Percentiles rank a stretch among this genome's conserved stretches.
phyloP scores from a whole-genome alignment of 2,329 filamentous ascomycete genomes.

The Fusarium abutilonis region DNA sequence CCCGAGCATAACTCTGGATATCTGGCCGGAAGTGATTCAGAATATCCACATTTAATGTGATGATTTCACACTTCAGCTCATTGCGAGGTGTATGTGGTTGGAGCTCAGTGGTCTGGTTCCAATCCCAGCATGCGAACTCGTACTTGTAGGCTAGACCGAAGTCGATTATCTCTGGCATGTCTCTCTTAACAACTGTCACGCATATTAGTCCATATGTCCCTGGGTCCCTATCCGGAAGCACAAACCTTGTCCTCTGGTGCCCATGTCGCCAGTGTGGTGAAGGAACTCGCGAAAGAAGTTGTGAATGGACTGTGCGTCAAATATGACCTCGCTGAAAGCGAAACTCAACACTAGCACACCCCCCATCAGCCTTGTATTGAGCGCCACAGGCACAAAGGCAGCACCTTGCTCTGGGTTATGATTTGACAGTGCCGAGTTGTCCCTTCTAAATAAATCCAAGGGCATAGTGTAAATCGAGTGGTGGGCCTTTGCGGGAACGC shows the following conservation, averaged over 20 bases:
- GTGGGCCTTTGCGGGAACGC: no score
- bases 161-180: constrained; percentile 4
- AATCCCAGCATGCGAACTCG: constrained; percentile 32
- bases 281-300: constrained; percentile 35
- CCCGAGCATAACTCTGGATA: background rate
- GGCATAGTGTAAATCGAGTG: background rate
- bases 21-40: background rate
- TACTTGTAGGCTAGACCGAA: constrained; percentile 4
- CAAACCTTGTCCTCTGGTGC: constrained; percentile 13
- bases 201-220: constrained; percentile 6
- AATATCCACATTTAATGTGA: background rate
- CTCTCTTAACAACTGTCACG: constrained; percentile 7
- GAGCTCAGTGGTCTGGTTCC: background rate
- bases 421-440: constrained; percentile 10
- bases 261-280: constrained; percentile 1
- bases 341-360: constrained; percentile 31
- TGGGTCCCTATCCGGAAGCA: background rate
- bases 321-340: constrained; percentile 31
- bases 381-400: constrained; percentile 15
- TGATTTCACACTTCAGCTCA: constrained; percentile 1
- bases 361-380: constrained; percentile 10
- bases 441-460: background rate
- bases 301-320: constrained; percentile 34
- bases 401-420: constrained; percentile 2
- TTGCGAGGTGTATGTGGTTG: background rate